Evolutionary conservation across 257 asterid genomes (phyloP), one percentile per base, ranked within the genome.

Genomic region (Ilex aquifolium): DNA sequence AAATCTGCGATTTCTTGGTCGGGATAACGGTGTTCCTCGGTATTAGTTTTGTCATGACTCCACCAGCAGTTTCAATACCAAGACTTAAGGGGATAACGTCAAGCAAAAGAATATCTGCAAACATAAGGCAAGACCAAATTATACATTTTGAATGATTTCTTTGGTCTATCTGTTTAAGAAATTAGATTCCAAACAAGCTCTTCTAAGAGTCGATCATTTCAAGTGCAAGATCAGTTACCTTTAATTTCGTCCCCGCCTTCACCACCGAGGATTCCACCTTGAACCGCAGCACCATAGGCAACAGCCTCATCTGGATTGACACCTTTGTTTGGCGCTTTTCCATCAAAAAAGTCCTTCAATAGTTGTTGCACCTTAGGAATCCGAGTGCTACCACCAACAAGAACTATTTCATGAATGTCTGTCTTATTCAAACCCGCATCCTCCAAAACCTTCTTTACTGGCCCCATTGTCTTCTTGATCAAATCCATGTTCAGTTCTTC

Each of bases 281-380:
- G 97, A 6, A 92, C 95, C 53, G 99, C 96, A 74, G 99, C 99
- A 65, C 99, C 99, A 78, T 58, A 87, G 65, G 99, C 97, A 68
- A 92, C 97, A 4, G 99, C 97, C 77, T 92, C 99, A 44, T 92
- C 99, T 0, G 99, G 97, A 80, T 89, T 92, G 54, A 92, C 97
- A 77, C 99, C 99, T 73, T 89, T 89, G 76, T 64, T 92, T 44
- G 99, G 95, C 63, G 87, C 97, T 80, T 89, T 92, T 13, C 99
- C 99, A 30, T 86, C 95, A 29, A 89, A 92, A 65, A 77, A 92
- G 54, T 92, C 97, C 80, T 71, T 89, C n/a, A 92, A 82, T 40
- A 92, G 88, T 77, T 92, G 99, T 63, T 83, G 96, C 31, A 92
- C 86, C 80, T 89, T 92, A 10, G 97, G 97, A 69, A 92, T 92